These are phyloP conservation scores for Carallia pectinifolia DNA, from an alignment of 345 rosid species.

Conservation along the genomic window DNA sequence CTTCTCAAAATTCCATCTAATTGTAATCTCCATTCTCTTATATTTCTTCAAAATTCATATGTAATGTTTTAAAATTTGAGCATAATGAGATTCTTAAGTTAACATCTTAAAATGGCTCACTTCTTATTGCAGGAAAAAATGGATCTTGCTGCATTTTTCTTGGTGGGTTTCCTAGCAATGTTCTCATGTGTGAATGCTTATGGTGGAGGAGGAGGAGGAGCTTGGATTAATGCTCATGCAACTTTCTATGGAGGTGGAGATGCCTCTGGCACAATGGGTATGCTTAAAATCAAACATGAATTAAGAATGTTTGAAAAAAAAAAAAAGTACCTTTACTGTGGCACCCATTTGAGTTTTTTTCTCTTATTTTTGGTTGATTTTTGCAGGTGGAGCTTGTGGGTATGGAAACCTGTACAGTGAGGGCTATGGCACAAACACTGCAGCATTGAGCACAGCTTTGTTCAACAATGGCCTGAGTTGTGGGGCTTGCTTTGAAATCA, in stretches of 20 bases:
- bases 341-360: neutral
- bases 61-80: too few relatives aligned
- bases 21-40: neutral
- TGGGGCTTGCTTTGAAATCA: conserved; percentile 27
- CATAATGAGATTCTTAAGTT: neutral
- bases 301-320: neutral
- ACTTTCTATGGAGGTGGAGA: conserved; percentile 32
- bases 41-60: neutral
- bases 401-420: conserved; percentile 29
- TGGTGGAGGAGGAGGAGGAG: conserved; percentile 30
- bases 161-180: conserved; percentile 52
- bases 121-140: conserved; percentile 44
- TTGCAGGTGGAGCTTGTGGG: conserved; percentile 29
- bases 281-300: neutral
- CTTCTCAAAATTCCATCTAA: conserved; percentile 13
- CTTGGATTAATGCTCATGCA: conserved; percentile 26
- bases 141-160: conserved; percentile 39
- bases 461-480: conserved; percentile 30
- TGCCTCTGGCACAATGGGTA: conserved; percentile 37
- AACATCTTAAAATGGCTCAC: neutral
- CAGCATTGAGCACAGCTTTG: conserved; percentile 30
- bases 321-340: neutral
- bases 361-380: neutral
- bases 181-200: conserved; percentile 44
- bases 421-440: conserved; percentile 31